Conservation (phyloP, 768 basidiomycete species). For the Leucosporidium yakuticum region DNA sequence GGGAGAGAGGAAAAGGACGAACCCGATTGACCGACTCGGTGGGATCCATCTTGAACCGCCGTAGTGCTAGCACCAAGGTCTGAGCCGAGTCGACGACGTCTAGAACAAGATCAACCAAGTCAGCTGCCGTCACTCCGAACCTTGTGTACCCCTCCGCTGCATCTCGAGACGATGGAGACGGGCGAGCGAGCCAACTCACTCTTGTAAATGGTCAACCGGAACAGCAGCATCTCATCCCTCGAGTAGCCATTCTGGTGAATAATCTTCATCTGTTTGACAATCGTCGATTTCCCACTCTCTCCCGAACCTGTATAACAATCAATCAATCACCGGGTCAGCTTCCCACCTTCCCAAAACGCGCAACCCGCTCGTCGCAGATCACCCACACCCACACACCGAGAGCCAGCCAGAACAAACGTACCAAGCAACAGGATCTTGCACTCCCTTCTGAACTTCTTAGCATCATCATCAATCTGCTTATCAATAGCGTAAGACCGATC, state of each 20-base stretch:
- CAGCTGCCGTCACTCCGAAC: constrained; percentile 45
- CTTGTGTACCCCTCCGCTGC: constrained; percentile 78
- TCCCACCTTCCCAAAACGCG: not conserved
- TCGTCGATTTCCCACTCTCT: constrained; percentile 89
- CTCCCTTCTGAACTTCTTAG: constrained; percentile 70
- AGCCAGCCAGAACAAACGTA: constrained; percentile 44
- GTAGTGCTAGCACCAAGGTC: constrained; percentile 74
- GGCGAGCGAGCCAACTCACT: constrained; percentile 46
- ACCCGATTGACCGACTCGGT: constrained; percentile 58
- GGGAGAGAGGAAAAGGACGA: not conserved
- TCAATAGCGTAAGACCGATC: constrained; percentile 36
- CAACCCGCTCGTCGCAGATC: not conserved
- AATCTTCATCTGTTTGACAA: constrained; percentile 99
- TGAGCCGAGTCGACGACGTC: constrained; percentile 83
- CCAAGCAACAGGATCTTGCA: constrained; percentile 91
- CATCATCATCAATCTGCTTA: constrained; percentile 63
- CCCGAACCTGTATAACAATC: constrained; percentile 62
- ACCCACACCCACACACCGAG: not conserved
- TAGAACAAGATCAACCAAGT: constrained; percentile 28
- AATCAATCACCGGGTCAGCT: not conserved
- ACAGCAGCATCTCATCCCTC: constrained; percentile 65
- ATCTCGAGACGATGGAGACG: not conserved
- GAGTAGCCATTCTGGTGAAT: constrained; percentile 90
- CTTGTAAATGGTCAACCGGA: constrained; percentile 70
- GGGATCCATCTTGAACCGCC: constrained; percentile 76